Percentiles rank a stretch among this genome's conserved stretches.
phyloP scores from a whole-genome alignment of 2,329 filamentous ascomycete species.

The Tolypocladium nubicola region DNA sequence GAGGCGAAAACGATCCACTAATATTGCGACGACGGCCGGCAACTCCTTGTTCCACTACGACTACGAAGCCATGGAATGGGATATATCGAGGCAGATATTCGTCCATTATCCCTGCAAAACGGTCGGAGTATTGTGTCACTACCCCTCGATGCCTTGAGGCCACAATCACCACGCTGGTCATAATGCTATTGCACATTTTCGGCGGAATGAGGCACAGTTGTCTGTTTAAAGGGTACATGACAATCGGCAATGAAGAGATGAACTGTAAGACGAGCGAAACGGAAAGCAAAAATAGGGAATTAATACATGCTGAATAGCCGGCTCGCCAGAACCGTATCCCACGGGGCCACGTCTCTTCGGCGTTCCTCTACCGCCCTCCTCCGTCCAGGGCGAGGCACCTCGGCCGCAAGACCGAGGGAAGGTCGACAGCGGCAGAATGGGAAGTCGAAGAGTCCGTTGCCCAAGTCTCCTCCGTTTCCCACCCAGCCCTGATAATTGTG shows the following conservation, averaged over 20 bases:
- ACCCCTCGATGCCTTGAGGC: background rate
- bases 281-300: constrained; percentile 29
- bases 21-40: background rate
- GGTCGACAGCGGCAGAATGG: background rate
- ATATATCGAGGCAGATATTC: background rate
- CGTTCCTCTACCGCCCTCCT: constrained; percentile 15
- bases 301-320: constrained; percentile 38
- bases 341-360: constrained; percentile 5
- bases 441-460: background rate
- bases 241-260: constrained; percentile 5
- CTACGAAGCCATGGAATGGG: background rate
- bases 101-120: no score
- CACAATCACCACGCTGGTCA: background rate
- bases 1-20: background rate
- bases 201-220: background rate
- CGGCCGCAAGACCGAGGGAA: background rate
- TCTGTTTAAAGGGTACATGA: background rate
- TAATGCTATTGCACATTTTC: background rate
- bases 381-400: background rate
- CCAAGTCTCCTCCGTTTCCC: background rate
- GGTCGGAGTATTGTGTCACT: background rate
- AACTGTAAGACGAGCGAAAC: constrained; percentile 10
- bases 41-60: background rate
- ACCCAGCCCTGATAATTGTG: background rate
- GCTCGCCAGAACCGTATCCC: constrained; percentile 11